Conservation (phyloP, 805 yeast genomes). For the Myxozyma sirexii region DNA sequence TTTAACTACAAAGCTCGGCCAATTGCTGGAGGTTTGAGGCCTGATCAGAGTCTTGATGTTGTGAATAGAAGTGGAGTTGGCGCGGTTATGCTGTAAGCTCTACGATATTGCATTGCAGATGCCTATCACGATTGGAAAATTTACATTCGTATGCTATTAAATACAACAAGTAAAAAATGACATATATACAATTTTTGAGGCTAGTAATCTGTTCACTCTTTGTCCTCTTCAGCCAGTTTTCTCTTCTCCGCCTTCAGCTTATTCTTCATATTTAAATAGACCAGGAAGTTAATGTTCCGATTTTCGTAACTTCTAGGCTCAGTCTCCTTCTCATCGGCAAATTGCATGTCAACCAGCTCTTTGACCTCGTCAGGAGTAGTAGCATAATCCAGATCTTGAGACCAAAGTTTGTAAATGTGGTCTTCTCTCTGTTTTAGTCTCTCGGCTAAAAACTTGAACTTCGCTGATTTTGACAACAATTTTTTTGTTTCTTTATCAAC, state of each 20-base stretch:
- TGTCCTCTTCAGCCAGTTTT: background rate
- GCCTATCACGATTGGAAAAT: background rate
- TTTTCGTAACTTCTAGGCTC: background rate
- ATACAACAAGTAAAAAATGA: too few species aligned
- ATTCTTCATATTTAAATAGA: background rate
- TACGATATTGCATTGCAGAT: background rate
- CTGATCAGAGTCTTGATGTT: constrained; percentile 54
- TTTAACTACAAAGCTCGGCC: constrained; percentile 88
- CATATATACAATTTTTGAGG: background rate
- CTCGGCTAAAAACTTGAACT: background rate
- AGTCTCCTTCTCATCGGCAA: constrained; percentile 9
- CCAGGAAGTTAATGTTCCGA: constrained; percentile 5
- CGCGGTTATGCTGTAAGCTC: constrained; percentile 66
- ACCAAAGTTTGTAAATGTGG: constrained; percentile 1
- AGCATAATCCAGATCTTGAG: background rate
- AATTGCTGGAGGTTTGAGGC: constrained; percentile 75
- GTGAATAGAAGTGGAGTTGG: constrained; percentile 80
- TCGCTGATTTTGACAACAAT: background rate
- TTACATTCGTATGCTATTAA: background rate
- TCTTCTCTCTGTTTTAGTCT: background rate
- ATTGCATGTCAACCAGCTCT: background rate
- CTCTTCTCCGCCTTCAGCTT: background rate
- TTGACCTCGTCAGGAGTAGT: background rate
- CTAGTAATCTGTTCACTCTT: too few species aligned
- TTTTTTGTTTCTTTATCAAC: constrained; percentile 1